Evolutionary conservation across 192 early-diverging fungal species (phyloP), one percentile per base, ranked within the genome.

Genomic region (Chytriomyces sp.): DNA sequence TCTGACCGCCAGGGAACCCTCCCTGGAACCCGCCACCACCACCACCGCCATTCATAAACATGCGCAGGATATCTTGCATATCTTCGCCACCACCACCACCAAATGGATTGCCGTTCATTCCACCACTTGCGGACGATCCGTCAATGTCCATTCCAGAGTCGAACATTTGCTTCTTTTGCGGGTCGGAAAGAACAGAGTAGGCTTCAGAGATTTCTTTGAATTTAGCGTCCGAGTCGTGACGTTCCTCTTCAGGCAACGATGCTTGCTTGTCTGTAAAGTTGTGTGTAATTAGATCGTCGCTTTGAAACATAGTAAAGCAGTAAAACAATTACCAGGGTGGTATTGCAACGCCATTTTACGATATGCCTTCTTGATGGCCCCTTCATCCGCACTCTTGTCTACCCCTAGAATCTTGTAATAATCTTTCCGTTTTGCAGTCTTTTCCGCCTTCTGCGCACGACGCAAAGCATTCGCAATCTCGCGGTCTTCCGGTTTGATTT

Each of bases 381-480:
- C 88, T 18, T 98, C 96, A 28, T 81, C 81, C 10, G 95, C 93
- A 57, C 86, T 83, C 80, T 92, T 92, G 9, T 81, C 43, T 23
- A 97, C 81, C 9, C 91, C 94, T 18, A 99, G 80, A 69, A 98
- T 93, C 82, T 96, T 91, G 84, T 99, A 99, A 77, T 97, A 98
- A 80, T 99, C 96, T 80, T 98, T 98, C 65, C 94, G 89, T 82
- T 91, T 83, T n/a, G 94, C 87, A 67, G 90, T 86, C 72, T 91
- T 91, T 44, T 88, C 76, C 64, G 88, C 86, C 47, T 87, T 67
- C 82, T 94, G 87, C 7, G 94, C 92, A 61, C 82, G 83, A 43
- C 84, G 83, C 28, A 86, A 50, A 63, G 90, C 86, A 47, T 57
- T 48, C 23, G 80, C 50, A 45, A 90, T 85, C 61, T 86, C 84